phyloP scores from a whole-genome alignment of 192 early-diverging fungal species.

The Backusella mclennaniae region DNA sequence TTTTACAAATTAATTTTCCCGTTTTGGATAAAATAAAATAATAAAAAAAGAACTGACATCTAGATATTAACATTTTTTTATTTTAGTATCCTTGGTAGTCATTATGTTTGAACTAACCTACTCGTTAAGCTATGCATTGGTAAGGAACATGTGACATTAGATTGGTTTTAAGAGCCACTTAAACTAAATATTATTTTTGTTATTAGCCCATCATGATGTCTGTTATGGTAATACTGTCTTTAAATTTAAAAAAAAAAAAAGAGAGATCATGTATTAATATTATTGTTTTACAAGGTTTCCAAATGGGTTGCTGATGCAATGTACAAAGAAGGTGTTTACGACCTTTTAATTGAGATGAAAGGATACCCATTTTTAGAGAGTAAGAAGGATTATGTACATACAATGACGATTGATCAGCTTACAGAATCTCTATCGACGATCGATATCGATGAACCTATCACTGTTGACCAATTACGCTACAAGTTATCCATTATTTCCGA shows the following conservation, averaged over 20 bases:
- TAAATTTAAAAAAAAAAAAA: background rate
- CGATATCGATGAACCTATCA: constrained; percentile 60
- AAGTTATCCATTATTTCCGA: constrained; percentile 54
- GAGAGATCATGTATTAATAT: background rate
- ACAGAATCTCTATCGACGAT: constrained; percentile 67
- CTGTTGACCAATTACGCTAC: constrained; percentile 49
- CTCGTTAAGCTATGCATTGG: constrained; percentile 83
- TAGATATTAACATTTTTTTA: background rate
- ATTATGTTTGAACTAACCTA: constrained; percentile 99
- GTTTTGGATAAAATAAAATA: background rate
- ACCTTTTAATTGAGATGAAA: constrained; percentile 64
- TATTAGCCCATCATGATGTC: constrained; percentile 34
- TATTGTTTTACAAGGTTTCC: constrained; percentile 11
- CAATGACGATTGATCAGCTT: constrained; percentile 57
- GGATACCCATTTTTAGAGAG: constrained; percentile 77
- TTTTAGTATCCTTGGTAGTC: constrained; percentile 75
- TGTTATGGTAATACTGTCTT: constrained; percentile 22
- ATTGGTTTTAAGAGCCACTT: background rate
- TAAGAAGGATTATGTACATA: constrained; percentile 69
- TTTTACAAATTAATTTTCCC: background rate
- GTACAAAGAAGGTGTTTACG: constrained; percentile 64
- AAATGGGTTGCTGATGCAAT: constrained; percentile 78
- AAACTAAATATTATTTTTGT: constrained; percentile 1
- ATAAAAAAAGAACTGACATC: background rate
- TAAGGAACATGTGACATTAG: constrained; percentile 7